Conservation (phyloP, 2,329 filamentous ascomycete species). For the Rhinocladiella mackenziei region DNA sequence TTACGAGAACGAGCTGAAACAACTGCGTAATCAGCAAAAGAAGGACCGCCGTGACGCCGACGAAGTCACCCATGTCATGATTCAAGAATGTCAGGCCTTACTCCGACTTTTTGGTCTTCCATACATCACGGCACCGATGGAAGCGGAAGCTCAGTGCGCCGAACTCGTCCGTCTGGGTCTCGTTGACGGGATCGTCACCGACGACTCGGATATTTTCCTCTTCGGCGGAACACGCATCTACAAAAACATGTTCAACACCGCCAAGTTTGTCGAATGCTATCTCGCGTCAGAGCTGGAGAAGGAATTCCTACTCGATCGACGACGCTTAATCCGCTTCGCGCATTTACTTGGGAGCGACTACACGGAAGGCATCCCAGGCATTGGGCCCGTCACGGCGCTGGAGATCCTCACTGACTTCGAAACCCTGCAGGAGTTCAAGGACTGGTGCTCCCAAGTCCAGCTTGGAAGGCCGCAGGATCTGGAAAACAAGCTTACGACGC, state of each 20-base stretch:
- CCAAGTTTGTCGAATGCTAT: slow-evolving; percentile 97
- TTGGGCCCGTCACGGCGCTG: slow-evolving; percentile 89
- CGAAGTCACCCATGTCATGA: slow-evolving; percentile 94
- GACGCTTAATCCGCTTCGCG: slow-evolving; percentile 82
- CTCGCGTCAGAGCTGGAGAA: slow-evolving; percentile 76
- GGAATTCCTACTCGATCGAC: slow-evolving; percentile 81
- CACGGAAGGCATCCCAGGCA: slow-evolving; percentile 82
- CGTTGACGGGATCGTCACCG: slow-evolving; percentile 95
- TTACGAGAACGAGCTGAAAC: slow-evolving; percentile 82
- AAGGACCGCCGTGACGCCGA: slow-evolving; percentile 94
- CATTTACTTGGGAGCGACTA: slow-evolving; percentile 93
- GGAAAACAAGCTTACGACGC: slow-evolving; percentile 54
- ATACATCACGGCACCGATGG: slow-evolving; percentile 97
- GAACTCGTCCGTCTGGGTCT: slow-evolving; percentile 80
- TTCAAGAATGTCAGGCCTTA: slow-evolving; percentile 88
- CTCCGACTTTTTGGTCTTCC: slow-evolving; percentile 87
- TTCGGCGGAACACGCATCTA: slow-evolving; percentile 96
- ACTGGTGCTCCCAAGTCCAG: slow-evolving; percentile 85
- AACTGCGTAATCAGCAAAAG: slow-evolving; percentile 88
- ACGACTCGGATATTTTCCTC: slow-evolving; percentile 93
- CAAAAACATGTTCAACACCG: slow-evolving; percentile 99
- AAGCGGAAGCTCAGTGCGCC: slow-evolving; percentile 96
- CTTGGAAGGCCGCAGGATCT: slow-evolving; percentile 57
- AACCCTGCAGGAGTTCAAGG: slow-evolving; percentile 66
- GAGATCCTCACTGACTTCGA: slow-evolving; percentile 91